phyloP scores from a whole-genome alignment of 2,329 filamentous ascomycete species.

The Dothideomycetidae sp. region DNA sequence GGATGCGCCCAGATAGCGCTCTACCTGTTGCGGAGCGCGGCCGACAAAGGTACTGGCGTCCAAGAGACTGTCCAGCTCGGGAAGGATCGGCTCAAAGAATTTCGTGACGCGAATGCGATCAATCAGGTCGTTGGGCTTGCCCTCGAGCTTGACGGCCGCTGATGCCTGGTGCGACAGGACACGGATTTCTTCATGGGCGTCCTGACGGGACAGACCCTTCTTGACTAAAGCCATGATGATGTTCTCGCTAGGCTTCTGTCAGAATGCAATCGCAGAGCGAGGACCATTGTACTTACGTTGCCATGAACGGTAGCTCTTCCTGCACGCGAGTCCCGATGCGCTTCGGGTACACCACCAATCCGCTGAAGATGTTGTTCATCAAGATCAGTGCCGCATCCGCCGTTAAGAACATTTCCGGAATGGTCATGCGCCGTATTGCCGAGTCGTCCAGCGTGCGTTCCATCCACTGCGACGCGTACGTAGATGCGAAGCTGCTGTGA shows the following conservation, averaged over 20 bases:
- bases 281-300: constrained; percentile 41
- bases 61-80: constrained; percentile 23
- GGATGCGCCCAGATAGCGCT: constrained; percentile 21
- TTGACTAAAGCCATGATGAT: constrained; percentile 68
- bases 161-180: constrained; percentile 67
- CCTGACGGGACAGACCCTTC: constrained; percentile 58
- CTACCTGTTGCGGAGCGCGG: constrained; percentile 26
- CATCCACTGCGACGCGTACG: constrained; percentile 59
- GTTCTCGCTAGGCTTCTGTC: constrained; percentile 34
- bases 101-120: constrained; percentile 56
- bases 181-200: constrained; percentile 72
- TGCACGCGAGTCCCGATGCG: constrained; percentile 54
- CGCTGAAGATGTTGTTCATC: constrained; percentile 58
- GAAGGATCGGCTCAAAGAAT: constrained; percentile 49
- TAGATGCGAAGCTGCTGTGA: constrained; percentile 46
- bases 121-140: constrained; percentile 67
- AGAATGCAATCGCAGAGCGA: too few relatives aligned
- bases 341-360: constrained; percentile 63
- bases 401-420: constrained; percentile 35
- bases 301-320: constrained; percentile 77
- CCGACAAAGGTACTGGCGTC: constrained; percentile 26
- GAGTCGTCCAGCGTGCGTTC: constrained; percentile 67
- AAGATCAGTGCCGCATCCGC: constrained; percentile 28
- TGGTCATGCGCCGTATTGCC: constrained; percentile 46
- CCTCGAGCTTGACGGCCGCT: constrained; percentile 55